These are phyloP conservation scores for Neurospora sp. DNA, from an alignment of 495 filamentous ascomycete species.

Conservation along the genomic window DNA sequence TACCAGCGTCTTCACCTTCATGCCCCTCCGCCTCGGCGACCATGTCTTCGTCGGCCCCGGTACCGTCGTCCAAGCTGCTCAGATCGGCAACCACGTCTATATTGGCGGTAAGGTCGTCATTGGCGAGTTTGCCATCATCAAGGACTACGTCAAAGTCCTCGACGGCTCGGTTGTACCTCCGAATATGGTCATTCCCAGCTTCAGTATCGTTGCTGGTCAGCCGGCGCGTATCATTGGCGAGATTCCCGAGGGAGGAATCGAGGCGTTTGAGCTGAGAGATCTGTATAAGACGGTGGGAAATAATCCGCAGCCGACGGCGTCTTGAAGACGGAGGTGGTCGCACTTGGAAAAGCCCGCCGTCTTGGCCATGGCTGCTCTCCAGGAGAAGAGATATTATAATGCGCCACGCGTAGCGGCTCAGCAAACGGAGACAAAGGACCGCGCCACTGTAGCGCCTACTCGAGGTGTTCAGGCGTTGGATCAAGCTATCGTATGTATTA, in stretches of 20 bases:
- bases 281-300: slow-evolving; percentile 45
- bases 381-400: accelerated
- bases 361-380: background rate
- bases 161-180: slow-evolving; percentile 72
- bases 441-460: background rate
- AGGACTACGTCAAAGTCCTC: slow-evolving; percentile 78
- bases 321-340: slow-evolving; percentile 14
- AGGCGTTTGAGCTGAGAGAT: slow-evolving; percentile 48
- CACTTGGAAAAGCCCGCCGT: background rate
- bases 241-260: slow-evolving; percentile 64
- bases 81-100: slow-evolving; percentile 70
- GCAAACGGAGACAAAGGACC: background rate
- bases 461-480: background rate
- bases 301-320: slow-evolving; percentile 29
- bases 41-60: slow-evolving; percentile 77
- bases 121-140: slow-evolving; percentile 78
- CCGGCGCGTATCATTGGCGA: slow-evolving; percentile 79
- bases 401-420: background rate
- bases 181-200: slow-evolving; percentile 86
- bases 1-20: slow-evolving; percentile 48
- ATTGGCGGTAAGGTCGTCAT: slow-evolving; percentile 66
- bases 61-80: slow-evolving; percentile 67
- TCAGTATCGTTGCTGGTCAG: slow-evolving; percentile 71
- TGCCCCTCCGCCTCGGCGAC: slow-evolving; percentile 82
- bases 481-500: background rate